Conservation (phyloP, 257 asterid genomes). For the Solanum lycopersicoides region DNA sequence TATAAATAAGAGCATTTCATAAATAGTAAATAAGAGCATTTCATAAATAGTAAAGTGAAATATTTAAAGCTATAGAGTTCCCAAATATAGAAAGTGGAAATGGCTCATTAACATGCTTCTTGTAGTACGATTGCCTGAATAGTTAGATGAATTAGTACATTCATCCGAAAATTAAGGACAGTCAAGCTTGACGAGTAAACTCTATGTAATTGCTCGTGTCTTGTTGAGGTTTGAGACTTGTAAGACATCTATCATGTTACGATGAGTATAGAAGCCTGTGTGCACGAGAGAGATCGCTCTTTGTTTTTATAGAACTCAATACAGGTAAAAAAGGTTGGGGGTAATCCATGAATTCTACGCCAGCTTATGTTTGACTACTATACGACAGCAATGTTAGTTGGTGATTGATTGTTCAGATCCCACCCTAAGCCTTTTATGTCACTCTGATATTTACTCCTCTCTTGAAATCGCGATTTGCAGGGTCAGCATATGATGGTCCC, state of each 20-base stretch:
- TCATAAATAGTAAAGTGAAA: background rate
- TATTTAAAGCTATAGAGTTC: background rate
- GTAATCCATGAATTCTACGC: background rate
- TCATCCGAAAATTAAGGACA: background rate
- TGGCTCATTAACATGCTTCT: background rate
- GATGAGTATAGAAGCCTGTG: background rate
- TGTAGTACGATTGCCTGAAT: background rate
- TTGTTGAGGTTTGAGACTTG: background rate
- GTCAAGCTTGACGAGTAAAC: background rate
- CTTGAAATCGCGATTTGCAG: constrained; percentile 22
- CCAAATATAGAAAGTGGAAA: background rate
- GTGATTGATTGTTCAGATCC: background rate
- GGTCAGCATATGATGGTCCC: constrained; percentile 49
- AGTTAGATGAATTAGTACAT: background rate
- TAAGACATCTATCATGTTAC: background rate
- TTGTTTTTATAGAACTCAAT: background rate
- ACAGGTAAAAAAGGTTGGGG: background rate
- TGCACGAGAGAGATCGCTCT: background rate
- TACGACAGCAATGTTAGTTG: background rate
- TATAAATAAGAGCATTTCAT: background rate
- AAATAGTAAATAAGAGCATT: background rate
- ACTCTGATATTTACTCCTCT: background rate
- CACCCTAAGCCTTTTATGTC: background rate
- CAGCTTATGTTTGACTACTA: background rate
- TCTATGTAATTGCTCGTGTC: background rate